Percentiles rank a stretch among this genome's conserved stretches.
phyloP scores from a whole-genome alignment of 2,329 filamentous ascomycete species.

The Sporothrix humicola region DNA sequence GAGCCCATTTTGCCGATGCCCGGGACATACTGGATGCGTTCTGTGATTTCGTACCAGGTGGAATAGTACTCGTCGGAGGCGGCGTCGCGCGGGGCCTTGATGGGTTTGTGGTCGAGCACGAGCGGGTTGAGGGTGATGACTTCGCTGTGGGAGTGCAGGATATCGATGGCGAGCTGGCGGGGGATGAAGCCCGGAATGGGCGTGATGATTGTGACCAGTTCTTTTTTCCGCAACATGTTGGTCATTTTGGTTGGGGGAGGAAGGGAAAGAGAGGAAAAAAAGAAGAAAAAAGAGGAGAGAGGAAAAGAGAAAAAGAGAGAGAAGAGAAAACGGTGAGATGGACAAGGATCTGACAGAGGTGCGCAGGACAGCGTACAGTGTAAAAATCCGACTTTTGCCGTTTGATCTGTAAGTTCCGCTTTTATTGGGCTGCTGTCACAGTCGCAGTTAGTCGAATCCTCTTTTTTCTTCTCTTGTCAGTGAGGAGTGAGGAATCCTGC shows the following conservation, averaged over 20 bases:
- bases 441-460: not conserved
- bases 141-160: constrained; percentile 72
- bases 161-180: constrained; percentile 73
- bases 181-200: constrained; percentile 73
- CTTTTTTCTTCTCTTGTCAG: not conserved
- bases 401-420: constrained; percentile 16
- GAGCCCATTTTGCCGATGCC: constrained; percentile 69
- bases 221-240: constrained; percentile 62
- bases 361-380: too few relatives aligned
- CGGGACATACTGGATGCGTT: constrained; percentile 71
- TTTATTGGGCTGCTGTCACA: not conserved
- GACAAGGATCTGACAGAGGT: constrained; percentile 11
- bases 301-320: not conserved
- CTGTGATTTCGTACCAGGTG: constrained; percentile 74
- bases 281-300: not conserved
- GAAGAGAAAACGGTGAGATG: not conserved
- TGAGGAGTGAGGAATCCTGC: not conserved
- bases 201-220: constrained; percentile 70
- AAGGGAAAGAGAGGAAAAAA: not conserved
- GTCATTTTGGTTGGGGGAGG: constrained; percentile 25
- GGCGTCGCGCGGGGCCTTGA: constrained; percentile 70
- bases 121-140: constrained; percentile 74
- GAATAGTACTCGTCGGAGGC: constrained; percentile 73
- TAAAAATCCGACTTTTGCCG: constrained; percentile 9
- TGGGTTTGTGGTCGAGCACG: constrained; percentile 66